Base-by-base conservation (phyloP, 331 rosid species). In the Malus hybrid region DNA sequence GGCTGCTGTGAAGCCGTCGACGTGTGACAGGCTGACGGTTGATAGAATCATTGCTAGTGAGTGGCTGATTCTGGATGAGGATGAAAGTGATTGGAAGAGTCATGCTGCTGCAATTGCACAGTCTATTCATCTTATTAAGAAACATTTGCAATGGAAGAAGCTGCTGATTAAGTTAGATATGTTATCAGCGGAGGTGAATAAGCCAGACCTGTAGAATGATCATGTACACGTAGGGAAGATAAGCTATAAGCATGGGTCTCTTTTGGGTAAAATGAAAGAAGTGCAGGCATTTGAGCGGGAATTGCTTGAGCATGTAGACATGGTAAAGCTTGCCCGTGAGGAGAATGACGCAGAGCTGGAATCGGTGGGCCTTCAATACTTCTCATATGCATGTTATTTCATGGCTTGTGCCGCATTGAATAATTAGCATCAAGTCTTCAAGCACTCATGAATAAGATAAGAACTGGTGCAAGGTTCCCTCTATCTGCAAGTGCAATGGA, bases 211-310 rank as follows among this genome's bases (percentile, higher is more conserved):
- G 73, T 94, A 97, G 97, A 87, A 92, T 74, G 96, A 94, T 82
- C 90, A 93, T 48, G 89, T 80, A 63, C 93, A 69, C 67, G 99
- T 97, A 0, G 95, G 90, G 34, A 89, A 80, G 83, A 79, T 94
- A 60, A 94, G 96, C 82, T 85, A 96, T n/a, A 97, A 92, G 80
- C 96, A 94, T 20, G 99, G 99, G 22, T 89, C 97, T 0, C 86
- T 94, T 10, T 36, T 86, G 60, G 97, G 97, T 66, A 94, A 92
- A 83, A 78, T 92, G 90, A 94, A 92, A 78, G 92, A 86, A 83
- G 95, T 94, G 54, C 87, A 76, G 80, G 90, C 88, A 19, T 89
- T 90, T 81, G 97, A 92, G 78, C 95, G n/a, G n/a, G n/a, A n/a
- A n/a, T n/a, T n/a, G n/a, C n/a, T n/a, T n/a, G n/a, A 92, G 78